Evolutionary conservation across 805 yeast genomes (phyloP), one percentile per base, ranked within the genome.

Genomic region (Torulaspora microellipsoides): DNA sequence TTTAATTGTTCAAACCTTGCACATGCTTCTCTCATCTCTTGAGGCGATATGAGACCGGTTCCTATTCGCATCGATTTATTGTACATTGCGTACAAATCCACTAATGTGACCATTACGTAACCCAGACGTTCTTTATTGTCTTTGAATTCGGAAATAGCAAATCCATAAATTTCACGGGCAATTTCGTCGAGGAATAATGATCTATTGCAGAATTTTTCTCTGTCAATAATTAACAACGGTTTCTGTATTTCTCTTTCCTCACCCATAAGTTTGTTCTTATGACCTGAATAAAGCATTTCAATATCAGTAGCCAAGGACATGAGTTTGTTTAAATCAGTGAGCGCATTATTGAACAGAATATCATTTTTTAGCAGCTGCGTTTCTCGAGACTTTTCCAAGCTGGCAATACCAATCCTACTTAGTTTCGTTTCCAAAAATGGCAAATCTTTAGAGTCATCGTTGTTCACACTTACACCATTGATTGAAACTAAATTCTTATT

Each of bases 301-400:
- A 90, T 73, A 46, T 88, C 90, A 51, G 77, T 77, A 2, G 90
- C 95, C 52, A 85, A 77, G n/a, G 78, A 72, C 81, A 86, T 82
- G 40, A 89, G 68, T 34, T 81, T 81, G 48, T 84, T 82, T 36
- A 90, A 66, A 61, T 88, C 96, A 34, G 80, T 82, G 31, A 90
- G 65, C 0, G 96, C 88, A 34, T 75, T 74, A 29, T 76, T 76
- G 44, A 90, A 66, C 0, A 89, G 71, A 13, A 71, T 59, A 37
- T 83, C 83, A 52, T 81, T 84, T 35, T 76, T 75, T 41, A 72
- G 68, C 9, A 83, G 68, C 48, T 76, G 75, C 34, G 69, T 65
- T 40, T 77, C 81, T 39, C 81, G 78, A 11, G 72, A 63, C 31
- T 69, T 70, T 52, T 87, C 83, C 10, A 89, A 67, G 1, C 85